Conservation (phyloP, 495 filamentous ascomycete species). For the Tuber aestivum region DNA sequence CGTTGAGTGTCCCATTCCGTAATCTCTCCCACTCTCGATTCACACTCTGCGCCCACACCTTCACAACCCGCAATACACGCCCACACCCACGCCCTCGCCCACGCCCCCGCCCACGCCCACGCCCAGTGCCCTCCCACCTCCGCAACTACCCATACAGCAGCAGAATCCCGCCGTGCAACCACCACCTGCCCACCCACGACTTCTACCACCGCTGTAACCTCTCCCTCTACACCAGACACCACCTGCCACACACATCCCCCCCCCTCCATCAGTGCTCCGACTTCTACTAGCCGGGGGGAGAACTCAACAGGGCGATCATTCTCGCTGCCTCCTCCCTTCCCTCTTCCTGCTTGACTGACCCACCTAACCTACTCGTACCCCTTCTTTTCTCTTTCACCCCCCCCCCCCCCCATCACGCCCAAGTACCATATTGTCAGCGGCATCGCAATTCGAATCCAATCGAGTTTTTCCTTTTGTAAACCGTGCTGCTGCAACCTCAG, state of each 20-base stretch:
- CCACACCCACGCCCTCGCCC: not conserved
- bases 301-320: constrained; percentile 37
- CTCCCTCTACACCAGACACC: constrained; percentile 20
- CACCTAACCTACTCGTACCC: constrained; percentile 25
- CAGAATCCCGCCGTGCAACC: constrained; percentile 8
- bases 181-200: constrained; percentile 15
- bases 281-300: constrained; percentile 17
- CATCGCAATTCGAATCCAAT: constrained; percentile 39
- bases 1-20: constrained; percentile 31
- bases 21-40: constrained; percentile 14
- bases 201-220: constrained; percentile 9
- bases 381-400: constrained; percentile 24
- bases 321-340: constrained; percentile 14
- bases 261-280: constrained; percentile 21
- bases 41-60: not conserved
- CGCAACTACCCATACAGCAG: constrained; percentile 8
- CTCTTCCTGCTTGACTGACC: constrained; percentile 28
- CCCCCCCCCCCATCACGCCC: constrained; percentile 24
- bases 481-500: constrained; percentile 31
- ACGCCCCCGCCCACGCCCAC: not conserved
- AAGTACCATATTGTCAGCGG: constrained; percentile 29
- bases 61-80: not conserved
- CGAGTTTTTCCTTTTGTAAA: constrained; percentile 36
- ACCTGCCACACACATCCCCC: no score
- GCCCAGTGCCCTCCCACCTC: constrained; percentile 3